Evolutionary conservation across 768 basidiomycete genomes (phyloP).

Genomic region (Amanita rimosa): DNA sequence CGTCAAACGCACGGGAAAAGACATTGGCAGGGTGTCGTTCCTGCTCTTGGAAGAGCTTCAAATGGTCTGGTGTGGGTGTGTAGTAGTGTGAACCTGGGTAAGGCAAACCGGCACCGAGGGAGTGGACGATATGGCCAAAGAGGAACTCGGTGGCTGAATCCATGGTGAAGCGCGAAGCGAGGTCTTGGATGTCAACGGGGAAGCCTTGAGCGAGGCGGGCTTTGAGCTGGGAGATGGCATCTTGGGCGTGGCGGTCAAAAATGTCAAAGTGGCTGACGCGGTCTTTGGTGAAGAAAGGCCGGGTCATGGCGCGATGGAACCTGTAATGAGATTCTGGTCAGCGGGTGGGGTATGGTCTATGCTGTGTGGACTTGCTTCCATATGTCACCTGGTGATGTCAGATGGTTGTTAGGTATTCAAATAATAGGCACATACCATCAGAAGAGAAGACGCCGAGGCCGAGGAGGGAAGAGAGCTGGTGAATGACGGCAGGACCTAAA

Average conservation of each 20-base stretch:
- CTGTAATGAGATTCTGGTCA: constrained; percentile 15
- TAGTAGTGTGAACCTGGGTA: constrained; percentile 24
- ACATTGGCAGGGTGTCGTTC: constrained; percentile 23
- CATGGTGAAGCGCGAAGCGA: constrained; percentile 44
- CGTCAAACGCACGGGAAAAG: constrained; percentile 39
- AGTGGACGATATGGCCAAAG: constrained; percentile 39
- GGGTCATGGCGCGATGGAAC: constrained; percentile 56
- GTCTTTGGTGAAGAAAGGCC: constrained; percentile 60
- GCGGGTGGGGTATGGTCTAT: background rate
- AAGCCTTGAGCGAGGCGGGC: constrained; percentile 31
- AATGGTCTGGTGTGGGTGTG: constrained; percentile 13
- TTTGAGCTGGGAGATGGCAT: constrained; percentile 33
- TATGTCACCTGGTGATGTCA: constrained; percentile 35
- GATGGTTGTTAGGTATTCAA: background rate
- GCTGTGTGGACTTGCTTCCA: constrained; percentile 44
- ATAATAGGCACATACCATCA: constrained; percentile 28
- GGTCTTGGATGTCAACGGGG: constrained; percentile 50
- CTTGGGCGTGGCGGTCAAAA: constrained; percentile 42
- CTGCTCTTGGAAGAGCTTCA: constrained; percentile 15
- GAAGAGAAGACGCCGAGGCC: constrained; percentile 52
- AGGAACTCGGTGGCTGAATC: constrained; percentile 56
- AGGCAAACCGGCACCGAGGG: constrained; percentile 35
- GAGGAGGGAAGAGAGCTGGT: constrained; percentile 25
- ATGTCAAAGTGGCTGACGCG: constrained; percentile 52
- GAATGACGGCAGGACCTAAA: constrained; percentile 15